Conservation (phyloP, 2,329 filamentous ascomycete species). For the Macrophomina phaseolina region DNA sequence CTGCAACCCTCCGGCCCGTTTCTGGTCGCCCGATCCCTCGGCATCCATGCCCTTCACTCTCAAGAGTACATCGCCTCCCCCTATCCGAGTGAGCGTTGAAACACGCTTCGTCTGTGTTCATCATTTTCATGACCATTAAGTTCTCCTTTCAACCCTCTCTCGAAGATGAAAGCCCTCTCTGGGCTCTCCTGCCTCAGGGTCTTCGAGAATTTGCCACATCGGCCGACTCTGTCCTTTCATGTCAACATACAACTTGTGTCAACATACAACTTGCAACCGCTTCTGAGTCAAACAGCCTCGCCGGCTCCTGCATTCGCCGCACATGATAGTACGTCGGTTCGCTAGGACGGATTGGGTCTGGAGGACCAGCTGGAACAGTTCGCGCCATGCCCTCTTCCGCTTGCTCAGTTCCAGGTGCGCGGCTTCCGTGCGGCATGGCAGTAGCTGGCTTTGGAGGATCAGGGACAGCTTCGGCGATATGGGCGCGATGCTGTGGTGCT, state of each 20-base stretch:
- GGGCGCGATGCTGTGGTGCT: conserved; percentile 30
- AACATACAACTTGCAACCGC: background rate
- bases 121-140: no score
- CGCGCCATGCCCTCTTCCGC: no score
- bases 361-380: no score
- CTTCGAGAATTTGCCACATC: background rate
- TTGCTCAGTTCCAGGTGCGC: background rate
- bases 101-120: no score
- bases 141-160: no score
- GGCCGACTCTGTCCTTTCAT: background rate
- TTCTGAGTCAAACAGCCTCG: background rate
- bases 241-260: background rate
- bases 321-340: background rate
- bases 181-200: background rate
- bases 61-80: no score
- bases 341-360: background rate
- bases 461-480: conserved; percentile 35
- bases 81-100: no score
- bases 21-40: no score
- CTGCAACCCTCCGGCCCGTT: no score
- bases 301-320: background rate
- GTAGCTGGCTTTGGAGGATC: conserved; percentile 32
- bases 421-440: conserved; percentile 33
- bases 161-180: no score
- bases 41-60: no score